Evolutionary conservation across 2,329 filamentous ascomycete genomes (phyloP).

Genomic region (Ustulina deusta): DNA sequence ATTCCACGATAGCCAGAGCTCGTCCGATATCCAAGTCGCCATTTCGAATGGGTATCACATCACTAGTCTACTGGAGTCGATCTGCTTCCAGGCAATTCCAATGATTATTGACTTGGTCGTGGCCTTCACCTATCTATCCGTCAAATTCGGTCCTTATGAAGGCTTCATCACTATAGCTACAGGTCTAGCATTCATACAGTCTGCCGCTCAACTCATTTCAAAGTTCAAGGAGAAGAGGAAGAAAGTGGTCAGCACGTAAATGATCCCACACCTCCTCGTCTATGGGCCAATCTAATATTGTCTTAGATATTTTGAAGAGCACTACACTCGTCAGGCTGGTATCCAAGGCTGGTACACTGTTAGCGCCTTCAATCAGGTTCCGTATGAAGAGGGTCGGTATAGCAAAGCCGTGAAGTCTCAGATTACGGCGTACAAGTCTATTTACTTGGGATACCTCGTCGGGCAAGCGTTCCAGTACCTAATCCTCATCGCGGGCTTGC

Average conservation of each 20-base stretch:
- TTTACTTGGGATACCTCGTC: constrained; percentile 61
- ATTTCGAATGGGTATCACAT: constrained; percentile 66
- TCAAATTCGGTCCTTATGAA: constrained; percentile 70
- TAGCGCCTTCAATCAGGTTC: constrained; percentile 69
- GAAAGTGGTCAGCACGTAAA: constrained; percentile 62
- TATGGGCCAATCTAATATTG: constrained; percentile 8
- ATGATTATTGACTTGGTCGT: constrained; percentile 71
- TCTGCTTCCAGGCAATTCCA: constrained; percentile 69
- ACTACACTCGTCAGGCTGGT: constrained; percentile 66
- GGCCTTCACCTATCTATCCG: constrained; percentile 70
- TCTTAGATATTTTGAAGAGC: constrained; percentile 63
- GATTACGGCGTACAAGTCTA: constrained; percentile 54
- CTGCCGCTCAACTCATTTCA: constrained; percentile 64
- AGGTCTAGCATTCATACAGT: constrained; percentile 66
- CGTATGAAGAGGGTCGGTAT: constrained; percentile 67
- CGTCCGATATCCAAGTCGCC: constrained; percentile 68
- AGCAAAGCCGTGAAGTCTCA: constrained; percentile 61
- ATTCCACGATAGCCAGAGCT: constrained; percentile 71
- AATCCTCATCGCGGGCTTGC: constrained; percentile 75
- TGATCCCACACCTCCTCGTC: constrained; percentile 9
- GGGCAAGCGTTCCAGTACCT: constrained; percentile 69
- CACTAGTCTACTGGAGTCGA: constrained; percentile 67
- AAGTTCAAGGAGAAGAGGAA: constrained; percentile 63
- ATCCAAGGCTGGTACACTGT: constrained; percentile 71
- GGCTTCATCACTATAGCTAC: constrained; percentile 72